These are phyloP conservation scores for Cladosporium sp. DNA, from an alignment of 2,329 filamentous ascomycete species.

Conservation along the genomic window DNA sequence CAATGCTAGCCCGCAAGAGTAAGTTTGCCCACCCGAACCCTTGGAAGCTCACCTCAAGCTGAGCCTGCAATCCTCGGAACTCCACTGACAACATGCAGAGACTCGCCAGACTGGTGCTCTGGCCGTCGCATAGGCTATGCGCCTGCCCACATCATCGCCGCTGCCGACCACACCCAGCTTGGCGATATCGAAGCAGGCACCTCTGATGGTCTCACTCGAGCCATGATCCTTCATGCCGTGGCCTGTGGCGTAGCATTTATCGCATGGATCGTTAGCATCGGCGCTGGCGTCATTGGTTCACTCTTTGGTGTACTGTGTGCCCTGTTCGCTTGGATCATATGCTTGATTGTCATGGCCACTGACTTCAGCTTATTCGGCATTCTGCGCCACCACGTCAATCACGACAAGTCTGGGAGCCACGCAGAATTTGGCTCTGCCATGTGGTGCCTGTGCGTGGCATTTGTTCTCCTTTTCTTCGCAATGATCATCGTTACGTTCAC, in stretches of 20 bases:
- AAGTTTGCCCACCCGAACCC: background rate
- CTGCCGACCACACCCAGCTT: conserved; percentile 38
- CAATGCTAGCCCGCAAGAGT: conserved; percentile 21
- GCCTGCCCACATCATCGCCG: conserved; percentile 44
- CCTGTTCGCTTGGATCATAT: conserved; percentile 47
- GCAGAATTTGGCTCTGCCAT: conserved; percentile 54
- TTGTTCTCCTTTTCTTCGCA: conserved; percentile 42
- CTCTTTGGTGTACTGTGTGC: conserved; percentile 50
- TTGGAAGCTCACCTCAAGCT: background rate
- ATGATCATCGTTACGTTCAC: conserved; percentile 10
- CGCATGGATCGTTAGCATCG: conserved; percentile 54
- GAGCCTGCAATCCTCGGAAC: conserved; percentile 20
- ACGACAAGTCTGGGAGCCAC: conserved; percentile 34
- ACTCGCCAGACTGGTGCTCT: conserved; percentile 44
- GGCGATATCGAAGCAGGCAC: conserved; percentile 42
- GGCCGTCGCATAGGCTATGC: conserved; percentile 52
- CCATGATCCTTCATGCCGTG: conserved; percentile 61
- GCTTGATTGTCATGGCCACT: conserved; percentile 47
- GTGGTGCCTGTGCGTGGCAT: conserved; percentile 57
- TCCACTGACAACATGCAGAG: conserved; percentile 13
- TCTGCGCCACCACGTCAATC: conserved; percentile 52
- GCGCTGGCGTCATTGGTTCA: conserved; percentile 50
- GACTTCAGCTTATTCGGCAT: conserved; percentile 58
- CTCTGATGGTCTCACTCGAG: conserved; percentile 50
- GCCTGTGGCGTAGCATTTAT: conserved; percentile 56